Evolutionary conservation across 768 basidiomycete species (phyloP).

Genomic region (Lentinus tigrinus): DNA sequence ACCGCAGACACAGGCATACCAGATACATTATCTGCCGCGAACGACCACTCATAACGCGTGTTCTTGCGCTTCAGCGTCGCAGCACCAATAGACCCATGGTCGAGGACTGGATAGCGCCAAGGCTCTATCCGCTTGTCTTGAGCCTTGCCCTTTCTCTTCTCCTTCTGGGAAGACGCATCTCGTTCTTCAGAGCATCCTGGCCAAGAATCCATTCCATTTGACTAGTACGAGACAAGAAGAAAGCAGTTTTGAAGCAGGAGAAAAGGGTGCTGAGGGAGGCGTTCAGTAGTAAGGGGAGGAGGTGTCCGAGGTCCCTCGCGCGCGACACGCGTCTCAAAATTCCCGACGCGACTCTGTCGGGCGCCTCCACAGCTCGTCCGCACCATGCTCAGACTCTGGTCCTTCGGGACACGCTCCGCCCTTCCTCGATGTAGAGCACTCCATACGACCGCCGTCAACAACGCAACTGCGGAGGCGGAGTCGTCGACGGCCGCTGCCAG

Average conservation of each 20-base stretch:
- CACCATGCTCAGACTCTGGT: slow-evolving; percentile 55
- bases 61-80: slow-evolving; percentile 49
- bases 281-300: background rate
- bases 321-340: slow-evolving; percentile 17
- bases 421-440: slow-evolving; percentile 39
- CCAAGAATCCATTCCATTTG: slow-evolving; percentile 80
- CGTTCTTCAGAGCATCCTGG: slow-evolving; percentile 35
- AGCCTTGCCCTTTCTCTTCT: slow-evolving; percentile 32
- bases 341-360: slow-evolving; percentile 11
- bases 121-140: slow-evolving; percentile 27
- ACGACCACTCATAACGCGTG: slow-evolving; percentile 53
- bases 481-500: slow-evolving; percentile 28
- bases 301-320: slow-evolving; percentile 14
- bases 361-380: slow-evolving; percentile 3
- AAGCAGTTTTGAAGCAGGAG: too few species aligned
- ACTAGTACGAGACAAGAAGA: slow-evolving; percentile 7
- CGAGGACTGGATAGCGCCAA: slow-evolving; percentile 52
- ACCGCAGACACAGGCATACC: slow-evolving; percentile 20
- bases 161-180: slow-evolving; percentile 37
- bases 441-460: slow-evolving; percentile 40
- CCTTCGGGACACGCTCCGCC: slow-evolving; percentile 39
- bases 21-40: slow-evolving; percentile 33
- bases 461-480: slow-evolving; percentile 33
- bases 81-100: slow-evolving; percentile 55
- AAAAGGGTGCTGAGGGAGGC: background rate